Conservation (phyloP, 768 basidiomycete genomes). For the Lyophyllum semitale region DNA sequence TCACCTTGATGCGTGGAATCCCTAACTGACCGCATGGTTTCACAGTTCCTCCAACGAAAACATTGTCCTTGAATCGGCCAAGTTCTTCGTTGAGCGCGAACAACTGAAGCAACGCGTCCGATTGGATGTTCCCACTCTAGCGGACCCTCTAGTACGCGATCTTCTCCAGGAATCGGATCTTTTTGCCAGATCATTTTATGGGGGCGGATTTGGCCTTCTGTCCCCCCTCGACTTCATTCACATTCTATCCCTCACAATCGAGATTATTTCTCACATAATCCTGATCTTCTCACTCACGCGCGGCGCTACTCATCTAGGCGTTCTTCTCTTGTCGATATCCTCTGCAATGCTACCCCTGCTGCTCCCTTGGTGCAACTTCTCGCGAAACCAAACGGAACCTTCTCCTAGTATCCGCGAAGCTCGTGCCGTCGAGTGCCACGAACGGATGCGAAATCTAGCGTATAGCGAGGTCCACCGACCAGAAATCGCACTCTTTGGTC, state of each 20-base stretch:
- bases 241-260: conserved; percentile 68
- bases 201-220: conserved; percentile 75
- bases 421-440: conserved; percentile 68
- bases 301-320: conserved; percentile 53
- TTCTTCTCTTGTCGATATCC: conserved; percentile 60
- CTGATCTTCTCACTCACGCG: conserved; percentile 67
- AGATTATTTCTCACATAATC: conserved; percentile 71
- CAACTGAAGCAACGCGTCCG: conserved; percentile 78
- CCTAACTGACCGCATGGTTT: conserved; percentile 16
- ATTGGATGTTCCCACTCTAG: conserved; percentile 77
- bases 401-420: conserved; percentile 57
- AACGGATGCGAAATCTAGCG: conserved; percentile 73
- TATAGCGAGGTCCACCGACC: conserved; percentile 77
- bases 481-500: conserved; percentile 80
- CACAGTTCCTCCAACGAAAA: conserved; percentile 68
- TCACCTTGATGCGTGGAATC: conserved; percentile 10
- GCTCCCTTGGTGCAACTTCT: conserved; percentile 50
- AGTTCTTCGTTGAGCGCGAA: conserved; percentile 74
- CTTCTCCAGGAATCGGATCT: conserved; percentile 86
- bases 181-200: conserved; percentile 80
- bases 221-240: conserved; percentile 81
- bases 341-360: conserved; percentile 64
- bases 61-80: conserved; percentile 71
- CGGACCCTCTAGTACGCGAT: conserved; percentile 72
- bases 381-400: conserved; percentile 42